Evolutionary conservation across 345 rosid species (phyloP).

Genomic region (Aquilaria yunnanensis): DNA sequence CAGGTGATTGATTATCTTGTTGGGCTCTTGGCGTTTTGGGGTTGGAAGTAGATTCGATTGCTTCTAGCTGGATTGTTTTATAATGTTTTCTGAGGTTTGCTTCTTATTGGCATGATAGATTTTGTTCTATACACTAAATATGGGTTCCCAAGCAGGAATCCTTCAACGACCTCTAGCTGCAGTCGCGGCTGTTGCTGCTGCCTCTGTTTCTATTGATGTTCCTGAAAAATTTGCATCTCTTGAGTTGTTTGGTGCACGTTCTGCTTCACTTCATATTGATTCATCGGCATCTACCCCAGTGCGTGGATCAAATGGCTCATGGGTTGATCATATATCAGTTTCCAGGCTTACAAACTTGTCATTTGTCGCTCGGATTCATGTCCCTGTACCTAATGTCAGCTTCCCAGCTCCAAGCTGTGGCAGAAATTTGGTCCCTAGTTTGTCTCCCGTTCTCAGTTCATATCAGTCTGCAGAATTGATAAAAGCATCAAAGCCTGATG

Average conservation of each 20-base stretch:
- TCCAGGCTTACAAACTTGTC: conserved; percentile 64
- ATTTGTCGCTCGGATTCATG: conserved; percentile 43
- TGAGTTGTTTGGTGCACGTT: conserved; percentile 23
- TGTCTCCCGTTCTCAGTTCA: conserved; percentile 28
- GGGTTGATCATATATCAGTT: conserved; percentile 48
- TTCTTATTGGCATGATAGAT: conserved; percentile 30
- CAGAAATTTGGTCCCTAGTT: conserved; percentile 19
- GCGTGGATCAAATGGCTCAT: conserved; percentile 33
- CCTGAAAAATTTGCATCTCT: conserved; percentile 48
- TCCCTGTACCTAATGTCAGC: conserved; percentile 55
- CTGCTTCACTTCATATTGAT: conserved; percentile 26
- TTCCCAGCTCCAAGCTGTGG: conserved; percentile 25
- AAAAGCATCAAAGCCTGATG: conserved; percentile 51
- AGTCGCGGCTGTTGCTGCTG: conserved; percentile 69
- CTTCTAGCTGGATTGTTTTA: neutral
- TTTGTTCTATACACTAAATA: conserved; percentile 23
- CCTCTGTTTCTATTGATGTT: conserved; percentile 66
- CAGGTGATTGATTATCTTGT: conserved; percentile 17
- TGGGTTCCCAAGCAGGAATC: conserved; percentile 75
- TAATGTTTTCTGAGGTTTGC: conserved; percentile 2
- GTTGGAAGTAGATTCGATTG: conserved; percentile 7
- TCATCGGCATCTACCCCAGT: conserved; percentile 29
- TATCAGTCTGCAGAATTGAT: conserved; percentile 70
- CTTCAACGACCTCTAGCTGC: conserved; percentile 87
- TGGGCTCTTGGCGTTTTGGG: conserved; percentile 14